A percentile compares a stretch with the other conserved stretches of the same genome.
Conservation (phyloP, 495 filamentous ascomycete species). For the Rostrohypoxylon terebratum region DNA sequence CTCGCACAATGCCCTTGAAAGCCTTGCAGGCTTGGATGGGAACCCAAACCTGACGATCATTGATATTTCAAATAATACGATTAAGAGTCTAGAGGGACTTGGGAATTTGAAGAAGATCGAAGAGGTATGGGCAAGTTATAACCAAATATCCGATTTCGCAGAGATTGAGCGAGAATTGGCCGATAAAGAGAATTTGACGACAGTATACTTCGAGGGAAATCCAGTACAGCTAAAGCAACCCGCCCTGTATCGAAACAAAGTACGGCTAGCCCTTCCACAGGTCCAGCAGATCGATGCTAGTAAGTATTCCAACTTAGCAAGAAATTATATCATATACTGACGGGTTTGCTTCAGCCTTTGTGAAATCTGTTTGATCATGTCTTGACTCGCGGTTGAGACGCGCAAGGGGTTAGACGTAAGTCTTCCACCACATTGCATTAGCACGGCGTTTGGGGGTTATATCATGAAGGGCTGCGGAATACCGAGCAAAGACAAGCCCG, state of each 20-base stretch:
- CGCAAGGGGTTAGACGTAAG: not conserved
- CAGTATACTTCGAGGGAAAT: constrained; percentile 98
- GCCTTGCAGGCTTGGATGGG: constrained; percentile 77
- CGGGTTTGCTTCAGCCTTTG: constrained; percentile 51
- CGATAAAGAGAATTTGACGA: constrained; percentile 82
- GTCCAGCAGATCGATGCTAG: constrained; percentile 96
- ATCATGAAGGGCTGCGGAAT: constrained; percentile 3
- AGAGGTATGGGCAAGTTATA: constrained; percentile 95
- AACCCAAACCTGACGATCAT: constrained; percentile 79
- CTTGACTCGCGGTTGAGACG: not conserved
- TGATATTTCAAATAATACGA: constrained; percentile 91
- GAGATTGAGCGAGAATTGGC: constrained; percentile 85
- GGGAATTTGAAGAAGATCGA: constrained; percentile 76
- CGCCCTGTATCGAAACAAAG: constrained; percentile 91
- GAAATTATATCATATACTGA: constrained; percentile 48
- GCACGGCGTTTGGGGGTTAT: constrained; percentile 47
- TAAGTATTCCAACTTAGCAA: constrained; percentile 65
- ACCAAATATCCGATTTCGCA: constrained; percentile 78
- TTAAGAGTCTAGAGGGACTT: constrained; percentile 79
- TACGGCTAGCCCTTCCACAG: constrained; percentile 86
- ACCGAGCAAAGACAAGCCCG: constrained; percentile 15
- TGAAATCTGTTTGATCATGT: constrained; percentile 40
- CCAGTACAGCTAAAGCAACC: constrained; percentile 81
- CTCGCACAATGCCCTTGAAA: constrained; percentile 92
- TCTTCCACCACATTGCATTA: constrained; percentile 42